Base-by-base conservation (phyloP, 148 eudicot genomes). In the Silene uniflora region DNA sequence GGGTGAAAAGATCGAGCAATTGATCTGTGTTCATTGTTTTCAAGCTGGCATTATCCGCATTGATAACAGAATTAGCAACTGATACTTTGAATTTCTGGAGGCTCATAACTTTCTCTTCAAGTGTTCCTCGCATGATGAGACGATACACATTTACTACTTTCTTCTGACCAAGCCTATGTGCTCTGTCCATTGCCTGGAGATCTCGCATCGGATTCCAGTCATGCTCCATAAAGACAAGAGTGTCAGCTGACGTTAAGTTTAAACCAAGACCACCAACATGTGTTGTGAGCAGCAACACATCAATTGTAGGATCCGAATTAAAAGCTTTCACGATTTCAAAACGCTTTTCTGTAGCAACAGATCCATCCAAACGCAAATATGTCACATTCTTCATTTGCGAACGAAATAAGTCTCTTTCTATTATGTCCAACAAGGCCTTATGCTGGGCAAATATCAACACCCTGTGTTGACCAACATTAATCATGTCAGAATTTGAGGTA, bases 201-300 rank as follows among this genome's bases (percentile, higher is more conserved):
- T 96, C 99, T 56, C 98, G 86, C 99, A 96, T 96, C 27, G 99
- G 99, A 81, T 96, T 96, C 99, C 99, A 96, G 74, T 96, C 99
- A 85, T 96, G 97, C 91, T 96, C 99, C 99, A 96, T 89, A 75
- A 96, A 96, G 65, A 96, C 82, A 27, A 96, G 97, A 62, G 99
- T 96, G 84, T 96, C 99, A 69, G 99, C 98, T 29, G 99, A 96
- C 35, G 99, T 96, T 82, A 96, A 78, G 81, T 96, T 96, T 81
- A 96, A 81, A 81, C 99, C 99, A 58, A 96, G 95, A 63, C 83
- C 83, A 52, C 73, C 91, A 83, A 93, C 98, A 85, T 92, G 99
- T 16, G 99, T 96, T 49, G 99, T 96, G 55, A 96, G 97, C 78
- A 96, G 84, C 73, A 96, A 78, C 52, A 82, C 99, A 81, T 96